Percentiles rank a stretch among this genome's conserved stretches.
These are phyloP conservation scores for Lizanozyma gosingica DNA, from an alignment of 1,139 yeast species.

Conservation along the genomic window DNA sequence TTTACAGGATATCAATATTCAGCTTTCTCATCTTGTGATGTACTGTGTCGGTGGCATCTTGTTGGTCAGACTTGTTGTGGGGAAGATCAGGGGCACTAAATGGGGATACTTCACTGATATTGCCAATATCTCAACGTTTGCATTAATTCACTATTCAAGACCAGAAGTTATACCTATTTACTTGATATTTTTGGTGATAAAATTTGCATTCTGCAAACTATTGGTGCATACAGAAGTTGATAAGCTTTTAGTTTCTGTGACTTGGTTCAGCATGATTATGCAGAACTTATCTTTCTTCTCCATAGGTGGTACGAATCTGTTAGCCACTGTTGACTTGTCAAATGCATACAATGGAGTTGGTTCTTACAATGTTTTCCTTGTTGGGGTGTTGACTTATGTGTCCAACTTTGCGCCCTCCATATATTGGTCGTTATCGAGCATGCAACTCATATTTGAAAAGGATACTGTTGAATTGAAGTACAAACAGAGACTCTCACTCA, in stretches of 20 bases:
- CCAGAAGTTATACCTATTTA: constrained; percentile 65
- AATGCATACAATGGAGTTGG: constrained; percentile 87
- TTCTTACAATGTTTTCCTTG: constrained; percentile 58
- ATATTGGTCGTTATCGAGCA: constrained; percentile 63
- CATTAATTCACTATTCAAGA: constrained; percentile 65
- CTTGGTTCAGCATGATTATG: constrained; percentile 25
- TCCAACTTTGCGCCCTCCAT: constrained; percentile 83
- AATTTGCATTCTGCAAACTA: constrained; percentile 11
- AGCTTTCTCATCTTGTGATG: constrained; percentile 21
- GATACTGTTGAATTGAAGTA: constrained; percentile 2
- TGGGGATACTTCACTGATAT: constrained; percentile 31
- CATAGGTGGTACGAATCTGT: constrained; percentile 84
- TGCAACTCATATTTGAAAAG: constrained; percentile 35
- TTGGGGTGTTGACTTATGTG: constrained; percentile 70
- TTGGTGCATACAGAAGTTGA: constrained; percentile 8
- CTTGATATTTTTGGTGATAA: constrained; percentile 37
- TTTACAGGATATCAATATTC: constrained; percentile 18
- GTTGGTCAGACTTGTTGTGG: constrained; percentile 19
- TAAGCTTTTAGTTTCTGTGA: constrained; percentile 14
- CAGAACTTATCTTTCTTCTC: constrained; percentile 80
- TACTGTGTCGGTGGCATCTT: constrained; percentile 14
- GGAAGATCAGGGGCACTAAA: constrained; percentile 15
- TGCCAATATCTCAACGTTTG: constrained; percentile 36
- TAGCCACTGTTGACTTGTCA: constrained; percentile 83
- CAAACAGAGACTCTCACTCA: constrained; percentile 8